Evolutionary conservation across 1,284 basidiomycete species (phyloP), one percentile per base, ranked within the genome.

Genomic region (Hemileia vastatrix): DNA sequence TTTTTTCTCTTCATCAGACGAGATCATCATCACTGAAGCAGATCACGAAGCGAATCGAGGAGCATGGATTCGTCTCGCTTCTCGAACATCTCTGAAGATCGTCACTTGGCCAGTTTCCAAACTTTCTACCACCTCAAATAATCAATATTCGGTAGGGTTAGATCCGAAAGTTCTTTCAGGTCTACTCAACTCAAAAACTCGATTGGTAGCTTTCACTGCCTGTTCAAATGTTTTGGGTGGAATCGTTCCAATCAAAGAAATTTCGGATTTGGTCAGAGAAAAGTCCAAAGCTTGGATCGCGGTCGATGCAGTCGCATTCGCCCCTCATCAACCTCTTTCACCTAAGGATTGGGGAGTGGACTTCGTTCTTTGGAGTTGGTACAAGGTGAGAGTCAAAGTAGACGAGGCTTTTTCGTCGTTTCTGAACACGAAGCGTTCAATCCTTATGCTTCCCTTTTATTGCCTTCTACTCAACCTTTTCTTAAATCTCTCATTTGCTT

Each of bases 31-130:
- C 40, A 85, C 83, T 0, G 67, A 73, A 45, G 82, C 82, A 1
- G 87, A 89, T 71, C 87, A 89, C 67, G 87, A 90, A 86, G 86
- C 87, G 0, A 89, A 89, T 67, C 80, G 77, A n/a, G 86, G 86
- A 0, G 81, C 84, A 0, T 90, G 87, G 87, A 86, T 85, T 75
- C 82, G 83, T 60, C 79, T 89, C 9, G 86, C 86, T 0, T 77
- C 78, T n/a, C 81, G 84, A 4, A 76, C 77, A 6, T 81, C 81
- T 1, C 80, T 81, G 1, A 69, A 78, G 0, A 56, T 88, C 61
- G 85, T 85, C 66, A 75, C 79, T 64, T 88, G 86, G 85, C 75
- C 77, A 3, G 78, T 83, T 1, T 78, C 77, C 4, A 78, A 79
- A 2, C 64, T 71, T 18, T 36, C 70, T 1, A 76, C 77, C n/a